Percentiles rank a stretch among this genome's conserved stretches.
These are phyloP conservation scores for Suillus luteus DNA, from an alignment of 768 basidiomycete genomes.

Conservation along the genomic window DNA sequence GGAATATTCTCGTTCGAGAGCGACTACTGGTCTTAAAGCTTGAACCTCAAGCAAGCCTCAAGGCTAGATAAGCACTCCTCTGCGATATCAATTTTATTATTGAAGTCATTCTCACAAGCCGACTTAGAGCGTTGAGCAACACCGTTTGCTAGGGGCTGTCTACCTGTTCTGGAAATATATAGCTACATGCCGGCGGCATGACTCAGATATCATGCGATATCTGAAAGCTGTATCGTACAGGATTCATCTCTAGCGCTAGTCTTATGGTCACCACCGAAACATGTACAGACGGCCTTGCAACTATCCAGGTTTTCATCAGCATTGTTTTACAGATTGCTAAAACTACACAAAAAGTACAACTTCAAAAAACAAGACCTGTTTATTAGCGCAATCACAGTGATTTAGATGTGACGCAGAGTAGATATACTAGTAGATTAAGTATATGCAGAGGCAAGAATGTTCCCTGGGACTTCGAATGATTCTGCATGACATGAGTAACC, in stretches of 20 bases:
- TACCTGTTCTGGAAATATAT: background rate
- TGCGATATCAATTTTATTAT: background rate
- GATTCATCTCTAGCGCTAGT: background rate
- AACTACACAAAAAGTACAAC: background rate
- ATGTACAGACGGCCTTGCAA: background rate
- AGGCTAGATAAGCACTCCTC: background rate
- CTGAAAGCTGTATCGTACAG: background rate
- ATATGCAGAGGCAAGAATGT: background rate
- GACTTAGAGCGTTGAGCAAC: background rate
- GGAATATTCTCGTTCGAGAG: background rate
- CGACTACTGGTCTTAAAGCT: background rate
- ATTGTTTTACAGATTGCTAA: background rate
- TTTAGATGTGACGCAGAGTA: background rate
- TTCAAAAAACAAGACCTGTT: background rate
- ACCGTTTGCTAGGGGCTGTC: background rate
- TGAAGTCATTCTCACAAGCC: background rate
- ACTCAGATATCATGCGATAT: no score
- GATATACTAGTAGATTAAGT: background rate
- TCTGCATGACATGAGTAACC: conserved; percentile 3
- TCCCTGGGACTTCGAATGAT: background rate
- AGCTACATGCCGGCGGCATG: background rate
- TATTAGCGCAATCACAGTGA: background rate
- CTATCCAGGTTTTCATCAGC: background rate
- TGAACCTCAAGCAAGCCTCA: no score
- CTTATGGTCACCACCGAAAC: background rate